Base-by-base conservation (phyloP, 2,329 filamentous ascomycete species). In the Epichloe typhina region DNA sequence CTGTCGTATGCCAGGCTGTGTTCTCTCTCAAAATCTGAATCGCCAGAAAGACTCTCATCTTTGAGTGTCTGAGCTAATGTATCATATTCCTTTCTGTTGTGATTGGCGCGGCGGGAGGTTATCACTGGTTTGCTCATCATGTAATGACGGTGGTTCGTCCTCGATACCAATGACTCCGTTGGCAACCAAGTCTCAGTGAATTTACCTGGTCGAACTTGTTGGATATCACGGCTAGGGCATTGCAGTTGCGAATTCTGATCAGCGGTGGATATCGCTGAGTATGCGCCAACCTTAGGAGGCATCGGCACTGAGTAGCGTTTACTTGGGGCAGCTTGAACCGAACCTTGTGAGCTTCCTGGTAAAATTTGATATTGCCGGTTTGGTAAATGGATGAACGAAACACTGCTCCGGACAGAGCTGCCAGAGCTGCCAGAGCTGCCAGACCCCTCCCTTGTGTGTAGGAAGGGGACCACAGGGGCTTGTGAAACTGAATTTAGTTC, bases 401-500 rank as follows among this genome's bases (percentile, higher is more conserved):
- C 72, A 47, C 72, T 71, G 39, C 73, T 76, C 23, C 69, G 69
- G 46, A 74, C 66, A 4, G 78, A 80, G 35, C 44, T 46, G 36
- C 26, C 26, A 31, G 26, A 80, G 35, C 44, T 46, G 36, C 26
- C 26, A 31, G 26, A 31, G 26, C 77, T 46, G 36, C 26, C 26
- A 31, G 26, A 31, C 8, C 77, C 71, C 15, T 72, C 74, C 36
- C 89, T 80, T 0, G 86, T 94, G 62, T 93, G 83, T 67, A 86
- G 79, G 66, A 95, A 96, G 0, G 89, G 83, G 47, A 95, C 74
- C 1, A 76, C 77, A 1, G 72, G 73, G 1, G 75, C 75, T 2
- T 70, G 70, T 37, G 69, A 68, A 7, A 75, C 69, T 52, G 74
- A 71, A 0, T 70, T 64, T 1, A 67, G 59, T 4, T 69, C 69